phyloP scores from a whole-genome alignment of 2,329 filamentous ascomycete species.

The Diatrype stigma region DNA sequence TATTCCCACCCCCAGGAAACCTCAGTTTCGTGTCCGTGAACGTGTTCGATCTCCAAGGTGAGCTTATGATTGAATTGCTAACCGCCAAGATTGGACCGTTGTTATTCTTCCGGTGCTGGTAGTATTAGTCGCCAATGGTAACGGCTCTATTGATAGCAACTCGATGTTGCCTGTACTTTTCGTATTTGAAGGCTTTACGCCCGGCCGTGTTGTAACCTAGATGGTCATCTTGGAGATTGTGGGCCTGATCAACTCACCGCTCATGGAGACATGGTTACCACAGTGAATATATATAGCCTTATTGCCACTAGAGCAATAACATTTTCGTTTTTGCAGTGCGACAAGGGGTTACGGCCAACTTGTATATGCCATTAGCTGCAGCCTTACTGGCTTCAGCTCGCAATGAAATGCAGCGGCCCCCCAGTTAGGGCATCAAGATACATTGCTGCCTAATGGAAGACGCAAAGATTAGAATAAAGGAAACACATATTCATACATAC shows the following conservation, averaged over 20 bases:
- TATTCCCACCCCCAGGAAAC: slow-evolving; percentile 1
- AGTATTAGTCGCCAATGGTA: background rate
- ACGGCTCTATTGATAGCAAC: slow-evolving; percentile 2
- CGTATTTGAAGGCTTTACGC: background rate
- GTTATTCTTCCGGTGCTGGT: background rate
- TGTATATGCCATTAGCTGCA: too few species aligned
- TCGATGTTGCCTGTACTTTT: background rate
- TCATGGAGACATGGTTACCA: slow-evolving; percentile 2
- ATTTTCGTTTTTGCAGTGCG: too few species aligned
- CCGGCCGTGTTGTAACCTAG: slow-evolving; percentile 2
- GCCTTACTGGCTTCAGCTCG: too few species aligned
- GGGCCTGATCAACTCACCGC: slow-evolving; percentile 1
- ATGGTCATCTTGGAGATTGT: slow-evolving; percentile 4
- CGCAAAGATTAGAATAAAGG: too few species aligned
- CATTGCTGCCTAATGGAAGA: too few species aligned
- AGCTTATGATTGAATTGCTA: background rate
- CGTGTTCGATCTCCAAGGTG: slow-evolving; percentile 3
- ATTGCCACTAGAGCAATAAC: too few species aligned
- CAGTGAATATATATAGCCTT: too few species aligned
- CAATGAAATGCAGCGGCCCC: too few species aligned
- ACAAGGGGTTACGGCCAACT: too few species aligned
- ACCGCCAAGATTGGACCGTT: too few species aligned
- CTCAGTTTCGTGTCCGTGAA: slow-evolving; percentile 1
- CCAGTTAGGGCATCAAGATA: too few species aligned
- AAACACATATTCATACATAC: too few species aligned